Base-by-base conservation (phyloP, 75 land plant species). In the Gnetum montanum region DNA sequence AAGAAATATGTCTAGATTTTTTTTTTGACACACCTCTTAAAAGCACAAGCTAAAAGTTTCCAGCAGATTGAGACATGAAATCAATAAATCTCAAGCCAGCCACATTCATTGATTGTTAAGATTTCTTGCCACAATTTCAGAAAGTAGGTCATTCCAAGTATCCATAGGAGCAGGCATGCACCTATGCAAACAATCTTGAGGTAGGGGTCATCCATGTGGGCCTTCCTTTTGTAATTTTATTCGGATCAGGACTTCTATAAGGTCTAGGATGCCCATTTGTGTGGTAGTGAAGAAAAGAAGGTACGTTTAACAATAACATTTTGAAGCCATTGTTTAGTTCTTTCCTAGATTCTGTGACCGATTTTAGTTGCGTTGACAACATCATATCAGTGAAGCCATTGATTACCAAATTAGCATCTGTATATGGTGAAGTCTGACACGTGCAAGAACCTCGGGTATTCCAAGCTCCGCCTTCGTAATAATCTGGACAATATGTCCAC, bases 101-200 rank as follows among this genome's bases (percentile, higher is more conserved):
- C n/a, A n/a, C n/a, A n/a, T n/a, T n/a, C n/a, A n/a, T n/a, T n/a
- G n/a, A n/a, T n/a, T n/a, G n/a, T 68, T 64, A 25, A 65, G 77
- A 19, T 81, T 82, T 47, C 78, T 72, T 44, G 70, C 46, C 46
- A 85, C 64, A 48, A 80, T 71, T 53, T 90, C 83, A 19, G 89
- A 58, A 49, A 90, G 67, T 31, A 89, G 49, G 46, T 86, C 85
- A 64, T 90, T 95, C 96, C 91, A 90, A 4, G 88, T 81, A 59
- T 95, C 99, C 16, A 95, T 74, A 16, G 99, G 96, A 13, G 96
- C 99, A 34, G 99, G 99, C 92, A 95, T 83, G 74, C 99, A 95
- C 99, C 99, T 90, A 60, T 95, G 99, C 47, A 95, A 59, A 62
- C 99, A 95, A 49, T 95, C 99, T 54, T 95, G 96, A 1, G 96